Percentiles rank a stretch among this genome's conserved stretches.
These are phyloP conservation scores for Solidago caesia DNA, from an alignment of 129 eudicot species.

Conservation along the genomic window DNA sequence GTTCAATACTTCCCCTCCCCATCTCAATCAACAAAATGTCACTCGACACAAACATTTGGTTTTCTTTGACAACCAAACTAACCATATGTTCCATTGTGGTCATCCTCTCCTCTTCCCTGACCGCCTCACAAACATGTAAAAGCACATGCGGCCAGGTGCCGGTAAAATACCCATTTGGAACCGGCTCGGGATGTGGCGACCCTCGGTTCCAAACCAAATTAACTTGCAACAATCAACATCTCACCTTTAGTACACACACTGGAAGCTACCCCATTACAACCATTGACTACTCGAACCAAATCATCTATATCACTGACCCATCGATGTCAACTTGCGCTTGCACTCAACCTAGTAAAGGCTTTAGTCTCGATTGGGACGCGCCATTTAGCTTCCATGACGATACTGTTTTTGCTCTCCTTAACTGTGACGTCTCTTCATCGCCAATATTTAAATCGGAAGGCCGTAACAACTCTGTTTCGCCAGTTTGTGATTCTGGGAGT, in stretches of 20 bases:
- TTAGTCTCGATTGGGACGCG: slow-evolving; percentile 86
- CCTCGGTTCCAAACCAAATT: slow-evolving; percentile 72
- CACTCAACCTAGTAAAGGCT: slow-evolving; percentile 82
- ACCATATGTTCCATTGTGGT: slow-evolving; percentile 29
- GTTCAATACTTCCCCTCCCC: background rate
- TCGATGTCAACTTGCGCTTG: slow-evolving; percentile 89
- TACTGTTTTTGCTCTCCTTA: slow-evolving; percentile 72
- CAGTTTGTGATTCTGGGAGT: slow-evolving; percentile 65
- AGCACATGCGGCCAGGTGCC: slow-evolving; percentile 58
- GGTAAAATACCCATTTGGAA: slow-evolving; percentile 78
- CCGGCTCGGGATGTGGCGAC: slow-evolving; percentile 85
- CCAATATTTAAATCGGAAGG: slow-evolving; percentile 51
- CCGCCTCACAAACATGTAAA: slow-evolving; percentile 67
- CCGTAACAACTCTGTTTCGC: slow-evolving; percentile 38
- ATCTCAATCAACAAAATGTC: slow-evolving; percentile 25
- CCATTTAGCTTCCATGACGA: slow-evolving; percentile 70
- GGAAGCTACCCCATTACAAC: slow-evolving; percentile 78
- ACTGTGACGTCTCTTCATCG: slow-evolving; percentile 56
- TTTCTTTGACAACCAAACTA: slow-evolving; percentile 25
- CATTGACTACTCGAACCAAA: slow-evolving; percentile 63
- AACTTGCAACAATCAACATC: slow-evolving; percentile 60
- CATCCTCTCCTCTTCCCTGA: slow-evolving; percentile 31
- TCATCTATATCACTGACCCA: slow-evolving; percentile 71
- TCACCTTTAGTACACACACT: slow-evolving; percentile 72
- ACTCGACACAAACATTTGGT: slow-evolving; percentile 28